Evolutionary conservation across 805 yeast genomes (phyloP), one percentile per base, ranked within the genome.

Genomic region (Candida maltosa): DNA sequence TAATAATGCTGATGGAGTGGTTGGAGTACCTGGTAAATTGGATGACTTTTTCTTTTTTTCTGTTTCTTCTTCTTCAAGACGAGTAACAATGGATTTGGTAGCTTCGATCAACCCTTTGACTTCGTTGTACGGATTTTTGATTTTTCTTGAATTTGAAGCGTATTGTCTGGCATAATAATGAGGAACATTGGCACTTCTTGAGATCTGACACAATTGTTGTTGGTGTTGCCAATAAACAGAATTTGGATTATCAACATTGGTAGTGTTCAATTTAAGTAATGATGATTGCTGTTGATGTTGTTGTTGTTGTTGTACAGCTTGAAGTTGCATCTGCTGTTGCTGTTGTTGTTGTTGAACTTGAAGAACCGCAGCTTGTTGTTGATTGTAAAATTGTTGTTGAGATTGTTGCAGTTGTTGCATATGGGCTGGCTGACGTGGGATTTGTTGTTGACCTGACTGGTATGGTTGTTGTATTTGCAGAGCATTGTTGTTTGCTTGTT

Each of bases 141-240:
- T 46, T 49, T 69, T 73, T 50, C 83, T 65, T 1, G 84, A 80
- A 37, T 77, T 69, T 10, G 79, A 65, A 5, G 95, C 95, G 19
- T 87, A 88, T 44, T 79, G 78, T 40, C 95, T 73, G 4, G 96
- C 96, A 61, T 85, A 87, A 51, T 73, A 80, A 60, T 87, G 95
- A 3, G 94, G 85, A 17, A 75, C 57, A 48, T 74, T 76, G 20
- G 85, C 73, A 15, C 51, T 45, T 55, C 93, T 75, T 4, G 93
- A 82, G 32, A 83, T 57, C 42, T 79, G 87, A 19, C 78, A 81
- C 39, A 87, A 69, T 53, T 80, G 87, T 31, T 69, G 62, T 60
- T 87, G 95, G 54, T 84, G 89, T 56, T 80, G 83, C 95, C 95
- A 87, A 48, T 73, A 72, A 6, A 69, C 47, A 3, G 80, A 63